These are phyloP conservation scores for Discostella stelligera DNA, from an alignment of 352 stramenopile genomes.

Conservation along the genomic window DNA sequence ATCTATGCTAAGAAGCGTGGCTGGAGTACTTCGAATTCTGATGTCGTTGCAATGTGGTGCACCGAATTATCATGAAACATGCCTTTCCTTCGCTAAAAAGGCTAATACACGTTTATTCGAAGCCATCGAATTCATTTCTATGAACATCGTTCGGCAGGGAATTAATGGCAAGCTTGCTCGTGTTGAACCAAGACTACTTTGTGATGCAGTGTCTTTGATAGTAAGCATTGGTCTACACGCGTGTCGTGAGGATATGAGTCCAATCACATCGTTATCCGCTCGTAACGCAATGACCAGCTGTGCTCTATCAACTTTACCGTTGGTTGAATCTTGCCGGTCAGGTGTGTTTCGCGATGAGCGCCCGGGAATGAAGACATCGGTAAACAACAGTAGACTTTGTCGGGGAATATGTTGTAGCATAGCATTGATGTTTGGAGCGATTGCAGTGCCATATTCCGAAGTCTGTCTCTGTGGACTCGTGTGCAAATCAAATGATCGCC, in stretches of 20 bases:
- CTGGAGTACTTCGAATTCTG: slow-evolving; percentile 41
- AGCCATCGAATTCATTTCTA: slow-evolving; percentile 37
- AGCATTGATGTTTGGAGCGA: slow-evolving; percentile 33
- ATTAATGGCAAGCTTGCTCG: slow-evolving; percentile 26
- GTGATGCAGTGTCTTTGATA: slow-evolving; percentile 19
- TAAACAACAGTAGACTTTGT: slow-evolving; percentile 22
- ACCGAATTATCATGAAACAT: neutral
- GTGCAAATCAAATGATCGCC: slow-evolving; percentile 8
- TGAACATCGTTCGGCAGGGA: slow-evolving; percentile 30
- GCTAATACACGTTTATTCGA: slow-evolving; percentile 31
- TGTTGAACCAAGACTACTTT: slow-evolving; percentile 34
- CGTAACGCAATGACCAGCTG: slow-evolving; percentile 54
- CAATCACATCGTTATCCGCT: slow-evolving; percentile 1
- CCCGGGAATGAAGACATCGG: slow-evolving; percentile 9
- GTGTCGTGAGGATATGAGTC: slow-evolving; percentile 18
- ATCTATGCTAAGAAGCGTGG: slow-evolving; percentile 16
- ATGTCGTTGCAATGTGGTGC: slow-evolving; percentile 27
- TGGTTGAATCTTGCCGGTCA: slow-evolving; percentile 17
- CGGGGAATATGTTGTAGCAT: slow-evolving; percentile 34
- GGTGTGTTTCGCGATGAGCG: slow-evolving; percentile 23
- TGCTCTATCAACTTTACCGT: slow-evolving; percentile 38
- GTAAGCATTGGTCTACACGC: slow-evolving; percentile 47
- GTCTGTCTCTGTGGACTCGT: slow-evolving; percentile 39
- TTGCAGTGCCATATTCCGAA: slow-evolving; percentile 10
- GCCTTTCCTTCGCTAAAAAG: slow-evolving; percentile 5